phyloP scores from a whole-genome alignment of 1,284 basidiomycete species.

The Pyrrhoderma noxium region DNA sequence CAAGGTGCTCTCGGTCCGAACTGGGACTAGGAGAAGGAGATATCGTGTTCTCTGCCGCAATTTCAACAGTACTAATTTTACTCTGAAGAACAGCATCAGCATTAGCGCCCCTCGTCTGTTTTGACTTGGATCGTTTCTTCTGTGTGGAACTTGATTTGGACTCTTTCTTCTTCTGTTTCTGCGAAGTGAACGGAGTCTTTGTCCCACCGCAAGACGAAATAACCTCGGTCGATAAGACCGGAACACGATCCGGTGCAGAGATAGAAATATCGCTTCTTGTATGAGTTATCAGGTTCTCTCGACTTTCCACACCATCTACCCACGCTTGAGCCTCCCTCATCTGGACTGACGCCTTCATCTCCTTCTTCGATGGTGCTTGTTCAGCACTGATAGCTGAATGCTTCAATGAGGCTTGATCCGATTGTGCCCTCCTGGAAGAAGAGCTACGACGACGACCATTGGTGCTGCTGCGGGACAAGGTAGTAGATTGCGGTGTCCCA shows the following conservation, averaged over 20 bases:
- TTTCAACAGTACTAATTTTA: too few relatives aligned
- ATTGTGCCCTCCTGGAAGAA: too few relatives aligned
- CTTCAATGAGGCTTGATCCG: too few relatives aligned
- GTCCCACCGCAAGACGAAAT: too few relatives aligned
- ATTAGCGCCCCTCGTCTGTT: neutral
- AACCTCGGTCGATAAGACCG: too few relatives aligned
- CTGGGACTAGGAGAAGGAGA: conserved; percentile 20
- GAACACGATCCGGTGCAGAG: too few relatives aligned
- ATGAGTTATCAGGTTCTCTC: conserved; percentile 4
- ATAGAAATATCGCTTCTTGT: neutral
- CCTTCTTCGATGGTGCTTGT: too few relatives aligned
- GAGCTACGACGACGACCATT: too few relatives aligned
- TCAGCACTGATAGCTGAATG: too few relatives aligned
- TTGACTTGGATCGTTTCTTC: neutral
- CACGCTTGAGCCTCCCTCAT: neutral
- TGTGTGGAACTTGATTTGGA: too few relatives aligned
- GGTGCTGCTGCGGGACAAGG: too few relatives aligned
- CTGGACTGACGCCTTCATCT: too few relatives aligned
- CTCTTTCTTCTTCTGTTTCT: neutral
- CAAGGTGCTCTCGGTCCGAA: conserved; percentile 3
- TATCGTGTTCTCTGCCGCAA: conserved; percentile 20
- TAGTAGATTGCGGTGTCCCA: neutral
- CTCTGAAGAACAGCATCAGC: neutral
- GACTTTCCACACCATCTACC: conserved; percentile 3
- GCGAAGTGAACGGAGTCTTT: neutral